Percentiles rank a stretch among this genome's conserved stretches.
phyloP scores from a whole-genome alignment of 2,329 filamentous ascomycete species.

The Verticillium isaacii region DNA sequence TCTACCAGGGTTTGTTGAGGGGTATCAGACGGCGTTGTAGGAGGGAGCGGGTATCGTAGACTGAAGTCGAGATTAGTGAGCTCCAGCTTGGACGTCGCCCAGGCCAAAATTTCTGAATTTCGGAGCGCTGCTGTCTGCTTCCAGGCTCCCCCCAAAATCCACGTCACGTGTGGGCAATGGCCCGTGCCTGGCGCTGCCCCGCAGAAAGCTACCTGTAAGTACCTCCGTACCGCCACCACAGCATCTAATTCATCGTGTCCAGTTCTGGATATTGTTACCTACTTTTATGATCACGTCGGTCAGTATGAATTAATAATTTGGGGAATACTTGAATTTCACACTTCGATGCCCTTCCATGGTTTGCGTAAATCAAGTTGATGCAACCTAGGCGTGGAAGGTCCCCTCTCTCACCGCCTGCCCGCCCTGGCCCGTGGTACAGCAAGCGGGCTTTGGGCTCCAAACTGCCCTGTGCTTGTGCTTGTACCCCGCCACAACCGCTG shows the following conservation, averaged over 20 bases:
- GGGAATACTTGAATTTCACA: too few relatives aligned
- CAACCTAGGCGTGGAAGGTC: too few relatives aligned
- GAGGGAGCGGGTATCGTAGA: not conserved
- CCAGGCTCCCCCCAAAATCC: slow-evolving; percentile 1
- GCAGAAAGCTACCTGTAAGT: not conserved
- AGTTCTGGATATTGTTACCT: too few relatives aligned
- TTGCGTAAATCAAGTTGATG: too few relatives aligned
- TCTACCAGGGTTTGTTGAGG: not conserved
- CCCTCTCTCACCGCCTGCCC: not conserved
- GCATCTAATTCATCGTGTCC: too few relatives aligned
- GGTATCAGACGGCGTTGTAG: not conserved
- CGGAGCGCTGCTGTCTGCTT: slow-evolving; percentile 13
- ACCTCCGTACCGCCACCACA: too few relatives aligned
- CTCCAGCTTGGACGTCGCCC: slow-evolving; percentile 5
- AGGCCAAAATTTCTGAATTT: slow-evolving; percentile 17
- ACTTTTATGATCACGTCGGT: not conserved
- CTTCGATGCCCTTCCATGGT: too few relatives aligned
- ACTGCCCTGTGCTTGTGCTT: not conserved
- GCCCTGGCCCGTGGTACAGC: not conserved
- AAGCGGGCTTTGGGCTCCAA: not conserved
- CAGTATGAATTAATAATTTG: too few relatives aligned
- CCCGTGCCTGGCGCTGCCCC: not conserved
- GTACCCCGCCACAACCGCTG: not conserved
- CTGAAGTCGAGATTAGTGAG: slow-evolving; percentile 1
- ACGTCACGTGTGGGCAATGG: not conserved